A percentile compares a stretch with the other conserved stretches of the same genome.
Evolutionary conservation across 2,329 filamentous ascomycete genomes (phyloP).

Genomic region (Laburnicola sp.): DNA sequence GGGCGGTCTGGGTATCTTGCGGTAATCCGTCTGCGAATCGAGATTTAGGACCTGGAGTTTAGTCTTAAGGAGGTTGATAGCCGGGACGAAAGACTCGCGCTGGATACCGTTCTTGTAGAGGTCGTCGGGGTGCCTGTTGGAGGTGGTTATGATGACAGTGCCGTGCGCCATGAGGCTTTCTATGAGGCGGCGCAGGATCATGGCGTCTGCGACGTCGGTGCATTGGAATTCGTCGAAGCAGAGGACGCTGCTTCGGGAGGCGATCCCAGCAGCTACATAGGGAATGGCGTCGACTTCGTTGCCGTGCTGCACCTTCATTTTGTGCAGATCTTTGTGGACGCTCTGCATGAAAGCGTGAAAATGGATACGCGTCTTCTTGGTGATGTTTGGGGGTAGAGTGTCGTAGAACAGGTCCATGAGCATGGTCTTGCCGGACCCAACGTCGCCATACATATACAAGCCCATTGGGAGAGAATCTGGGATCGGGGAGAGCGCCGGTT

Average conservation of each 20-base stretch:
- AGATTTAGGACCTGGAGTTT: conserved; percentile 89
- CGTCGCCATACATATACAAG: conserved; percentile 93
- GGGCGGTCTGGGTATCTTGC: conserved; percentile 90
- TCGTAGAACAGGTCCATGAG: conserved; percentile 99
- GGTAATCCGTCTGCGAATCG: conserved; percentile 93
- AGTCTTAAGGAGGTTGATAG: conserved; percentile 86
- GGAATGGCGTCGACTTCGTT: conserved; percentile 88
- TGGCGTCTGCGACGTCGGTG: conserved; percentile 96
- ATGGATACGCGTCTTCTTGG: conserved; percentile 87
- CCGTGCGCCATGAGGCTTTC: conserved; percentile 94
- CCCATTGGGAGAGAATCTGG: conserved; percentile 79
- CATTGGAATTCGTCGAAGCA: conserved; percentile 99
- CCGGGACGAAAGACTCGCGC: conserved; percentile 90
- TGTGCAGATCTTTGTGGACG: conserved; percentile 87
- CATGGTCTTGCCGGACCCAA: conserved; percentile 98
- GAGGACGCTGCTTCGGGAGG: conserved; percentile 78
- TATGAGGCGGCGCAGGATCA: conserved; percentile 89
- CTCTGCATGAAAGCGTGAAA: conserved; percentile 99
- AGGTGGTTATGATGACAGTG: conserved; percentile 94
- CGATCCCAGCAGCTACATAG: conserved; percentile 93
- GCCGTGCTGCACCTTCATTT: conserved; percentile 85
- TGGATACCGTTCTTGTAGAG: conserved; percentile 98
- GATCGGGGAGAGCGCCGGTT: conserved; percentile 55
- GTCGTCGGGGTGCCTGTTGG: conserved; percentile 93
- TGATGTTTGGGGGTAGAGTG: conserved; percentile 78